A percentile compares a stretch with the other conserved stretches of the same genome.
Conservation (phyloP, 108 stramenopile species). For the Parmales sp. region DNA sequence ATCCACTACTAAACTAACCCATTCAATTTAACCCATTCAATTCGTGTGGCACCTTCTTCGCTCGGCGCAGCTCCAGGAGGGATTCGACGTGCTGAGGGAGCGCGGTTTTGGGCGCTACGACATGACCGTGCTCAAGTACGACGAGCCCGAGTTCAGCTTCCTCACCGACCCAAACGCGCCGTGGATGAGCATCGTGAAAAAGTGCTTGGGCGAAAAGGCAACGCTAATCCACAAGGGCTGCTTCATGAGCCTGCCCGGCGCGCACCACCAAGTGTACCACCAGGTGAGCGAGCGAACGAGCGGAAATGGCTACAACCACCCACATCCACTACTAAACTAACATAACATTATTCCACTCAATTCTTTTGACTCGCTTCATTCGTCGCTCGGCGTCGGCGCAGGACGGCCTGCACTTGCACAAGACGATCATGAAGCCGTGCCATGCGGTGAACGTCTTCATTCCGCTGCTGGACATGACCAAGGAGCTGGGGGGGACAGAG, state of each 20-base stretch:
- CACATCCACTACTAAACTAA: too few species aligned
- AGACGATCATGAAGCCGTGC: constrained; percentile 56
- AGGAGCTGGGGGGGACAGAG: constrained; percentile 68
- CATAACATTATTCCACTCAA: too few species aligned
- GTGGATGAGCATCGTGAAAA: constrained; percentile 72
- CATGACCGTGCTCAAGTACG: constrained; percentile 61
- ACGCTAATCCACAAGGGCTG: constrained; percentile 67
- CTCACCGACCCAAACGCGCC: constrained; percentile 54
- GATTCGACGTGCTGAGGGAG: constrained; percentile 77
- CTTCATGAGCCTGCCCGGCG: constrained; percentile 64
- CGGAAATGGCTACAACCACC: too few species aligned
- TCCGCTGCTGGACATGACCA: constrained; percentile 61
- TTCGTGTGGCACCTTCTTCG: too few species aligned
- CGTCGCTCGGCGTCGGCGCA: too few species aligned
- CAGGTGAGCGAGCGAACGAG: too few species aligned
- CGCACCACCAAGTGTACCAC: constrained; percentile 55
- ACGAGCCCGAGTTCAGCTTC: constrained; percentile 40
- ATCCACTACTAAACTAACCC: too few species aligned
- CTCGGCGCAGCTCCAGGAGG: constrained; percentile 65
- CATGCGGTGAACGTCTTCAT: constrained; percentile 83
- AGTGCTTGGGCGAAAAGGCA: constrained; percentile 64
- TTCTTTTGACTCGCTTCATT: too few species aligned
- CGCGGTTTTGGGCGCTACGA: constrained; percentile 72
- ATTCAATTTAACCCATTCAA: too few species aligned
- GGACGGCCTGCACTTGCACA: constrained; percentile 74